phyloP scores from a whole-genome alignment of 208 protist genomes.

The Wallacemonas sp. region DNA sequence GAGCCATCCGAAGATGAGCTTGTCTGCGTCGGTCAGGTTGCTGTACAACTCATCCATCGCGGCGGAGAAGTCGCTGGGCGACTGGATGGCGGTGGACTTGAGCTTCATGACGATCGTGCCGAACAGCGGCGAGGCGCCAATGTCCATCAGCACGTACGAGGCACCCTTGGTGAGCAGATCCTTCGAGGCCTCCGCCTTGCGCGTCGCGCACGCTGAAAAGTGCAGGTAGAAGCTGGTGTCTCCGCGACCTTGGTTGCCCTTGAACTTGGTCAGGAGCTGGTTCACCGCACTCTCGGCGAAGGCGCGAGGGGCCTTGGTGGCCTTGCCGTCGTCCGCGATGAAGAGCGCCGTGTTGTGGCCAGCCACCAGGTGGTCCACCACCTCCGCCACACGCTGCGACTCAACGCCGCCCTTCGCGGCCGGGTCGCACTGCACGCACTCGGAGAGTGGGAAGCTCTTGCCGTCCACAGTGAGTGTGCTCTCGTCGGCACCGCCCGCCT shows the following conservation, averaged over 20 bases:
- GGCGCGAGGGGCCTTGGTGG: slow-evolving; percentile 15
- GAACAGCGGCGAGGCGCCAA: slow-evolving; percentile 53
- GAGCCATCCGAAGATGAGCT: slow-evolving; percentile 42
- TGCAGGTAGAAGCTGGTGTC: slow-evolving; percentile 31
- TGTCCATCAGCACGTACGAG: slow-evolving; percentile 24
- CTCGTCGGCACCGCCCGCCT: slow-evolving; percentile 15
- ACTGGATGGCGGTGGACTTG: slow-evolving; percentile 23
- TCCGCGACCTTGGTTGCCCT: slow-evolving; percentile 18
- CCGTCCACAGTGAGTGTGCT: slow-evolving; percentile 13
- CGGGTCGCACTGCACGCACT: slow-evolving; percentile 39
- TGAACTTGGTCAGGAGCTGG: slow-evolving; percentile 29
- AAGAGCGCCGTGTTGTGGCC: slow-evolving; percentile 61
- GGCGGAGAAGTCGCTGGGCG: slow-evolving; percentile 24
- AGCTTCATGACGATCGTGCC: slow-evolving; percentile 43
- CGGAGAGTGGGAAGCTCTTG: slow-evolving; percentile 23
- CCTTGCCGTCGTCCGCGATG: slow-evolving; percentile 42
- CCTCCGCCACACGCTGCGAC: slow-evolving; percentile 29
- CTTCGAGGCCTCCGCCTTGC: slow-evolving; percentile 24
- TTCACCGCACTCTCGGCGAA: slow-evolving; percentile 23
- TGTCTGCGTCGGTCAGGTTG: slow-evolving; percentile 17
- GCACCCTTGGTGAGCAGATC: slow-evolving; percentile 36
- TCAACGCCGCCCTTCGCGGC: slow-evolving; percentile 15
- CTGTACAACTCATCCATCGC: slow-evolving; percentile 26
- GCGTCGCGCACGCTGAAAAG: slow-evolving; percentile 36
- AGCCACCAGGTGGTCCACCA: slow-evolving; percentile 45